Evolutionary conservation across 495 filamentous ascomycete species (phyloP), one percentile per base, ranked within the genome.

Genomic region (Neurospora sp.): DNA sequence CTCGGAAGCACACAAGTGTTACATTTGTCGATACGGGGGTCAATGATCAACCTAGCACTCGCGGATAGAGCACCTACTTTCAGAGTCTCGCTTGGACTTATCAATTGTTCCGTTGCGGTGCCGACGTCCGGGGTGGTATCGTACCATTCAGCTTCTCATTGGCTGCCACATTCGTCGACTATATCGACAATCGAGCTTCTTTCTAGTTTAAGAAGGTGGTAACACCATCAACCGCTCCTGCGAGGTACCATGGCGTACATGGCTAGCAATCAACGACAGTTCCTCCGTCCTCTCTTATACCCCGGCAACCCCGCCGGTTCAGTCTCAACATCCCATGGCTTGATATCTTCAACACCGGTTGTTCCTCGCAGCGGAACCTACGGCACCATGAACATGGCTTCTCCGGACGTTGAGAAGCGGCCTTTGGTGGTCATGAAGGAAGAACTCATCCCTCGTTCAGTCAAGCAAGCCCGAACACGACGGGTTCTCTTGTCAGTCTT

Each of bases 331-430:
- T 18, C 54, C 14, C 14, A 35, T 35, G 54, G 12, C 27, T 18
- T 18, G 14, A 35, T 1, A 18, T 35, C 14, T 35, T 37, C 23
- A 18, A 9, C 6, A 66, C 27, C 14, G 27, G 6, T 23, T 10
- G 46, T 62, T 35, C 54, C 7, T 66, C 54, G 54, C 54, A 16
- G 27, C 27, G 54, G 54, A 66, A 66, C 54, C 54, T 66, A 66
- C 54, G 54, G 54, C 54, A 66, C 54, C 27, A 66, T 66, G 27
- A 40, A 27, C 27, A 77, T 77, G 76, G 70, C 71, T 72, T 8
- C 71, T 10, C 14, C 18, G 11, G 70, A 77, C 46, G 18, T 41
- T 44, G 76, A 77, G 46, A 77, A 77, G 74, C 72, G 62, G 31
- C 62, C 66, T 16, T 27, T 72, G 14, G 16, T 70, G 42, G 38